phyloP scores from a whole-genome alignment of 441 rosid species.

The Viola pubescens region DNA sequence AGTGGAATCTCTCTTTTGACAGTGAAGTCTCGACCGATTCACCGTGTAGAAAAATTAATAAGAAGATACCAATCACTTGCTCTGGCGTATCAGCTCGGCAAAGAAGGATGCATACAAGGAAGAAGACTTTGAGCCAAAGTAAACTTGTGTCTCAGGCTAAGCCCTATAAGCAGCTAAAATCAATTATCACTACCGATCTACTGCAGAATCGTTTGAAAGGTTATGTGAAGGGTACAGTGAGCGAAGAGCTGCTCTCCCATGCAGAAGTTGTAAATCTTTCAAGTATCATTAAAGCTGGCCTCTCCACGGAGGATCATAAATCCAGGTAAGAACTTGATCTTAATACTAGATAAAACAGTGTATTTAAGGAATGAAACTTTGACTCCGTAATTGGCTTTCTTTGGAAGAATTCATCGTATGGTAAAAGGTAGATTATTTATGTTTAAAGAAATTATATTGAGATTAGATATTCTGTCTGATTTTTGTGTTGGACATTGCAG shows the following conservation, averaged over 20 bases:
- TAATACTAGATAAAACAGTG: background rate
- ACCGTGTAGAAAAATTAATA: slow-evolving; percentile 19
- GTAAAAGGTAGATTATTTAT: too few species aligned
- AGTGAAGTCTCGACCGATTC: slow-evolving; percentile 28
- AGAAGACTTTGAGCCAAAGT: slow-evolving; percentile 28
- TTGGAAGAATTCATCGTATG: too few species aligned
- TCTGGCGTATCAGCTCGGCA: slow-evolving; percentile 84
- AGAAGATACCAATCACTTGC: slow-evolving; percentile 52
- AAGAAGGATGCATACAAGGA: slow-evolving; percentile 53
- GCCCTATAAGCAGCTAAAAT: slow-evolving; percentile 32
- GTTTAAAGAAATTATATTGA: too few species aligned
- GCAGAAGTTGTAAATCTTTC: slow-evolving; percentile 73
- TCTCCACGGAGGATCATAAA: slow-evolving; percentile 68
- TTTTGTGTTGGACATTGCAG: slow-evolving; percentile 27
- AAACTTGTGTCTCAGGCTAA: slow-evolving; percentile 24
- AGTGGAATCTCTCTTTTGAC: slow-evolving; percentile 84
- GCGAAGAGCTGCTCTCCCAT: slow-evolving; percentile 69
- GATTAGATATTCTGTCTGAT: background rate
- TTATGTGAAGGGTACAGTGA: slow-evolving; percentile 70
- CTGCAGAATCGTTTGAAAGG: slow-evolving; percentile 54
- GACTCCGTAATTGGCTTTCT: too few species aligned
- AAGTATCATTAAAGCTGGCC: slow-evolving; percentile 63
- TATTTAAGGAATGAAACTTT: background rate
- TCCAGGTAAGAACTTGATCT: slow-evolving; percentile 42
- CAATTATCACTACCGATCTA: slow-evolving; percentile 46